Percentiles rank a stretch among this genome's conserved stretches.
Conservation (phyloP, 129 eudicot species). For the Centrapalus pauciflorus region DNA sequence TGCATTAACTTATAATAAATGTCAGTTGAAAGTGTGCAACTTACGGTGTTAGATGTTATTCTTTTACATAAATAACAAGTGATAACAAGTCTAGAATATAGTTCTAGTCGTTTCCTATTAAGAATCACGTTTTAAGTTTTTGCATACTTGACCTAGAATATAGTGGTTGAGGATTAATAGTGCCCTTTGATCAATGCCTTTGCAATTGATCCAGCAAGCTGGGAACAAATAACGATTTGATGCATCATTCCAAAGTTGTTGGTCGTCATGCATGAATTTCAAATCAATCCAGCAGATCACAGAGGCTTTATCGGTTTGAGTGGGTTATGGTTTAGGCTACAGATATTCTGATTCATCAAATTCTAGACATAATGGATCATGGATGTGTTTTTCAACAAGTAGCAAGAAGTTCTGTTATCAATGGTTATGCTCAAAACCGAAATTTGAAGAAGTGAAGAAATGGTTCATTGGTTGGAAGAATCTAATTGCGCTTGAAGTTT, state of each 20-base stretch:
- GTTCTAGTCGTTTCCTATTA: too few species aligned
- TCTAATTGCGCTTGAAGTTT: too few species aligned
- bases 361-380: conserved; percentile 60
- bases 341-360: conserved; percentile 57
- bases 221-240: conserved; percentile 78
- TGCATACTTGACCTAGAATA: conserved; percentile 76
- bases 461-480: too few species aligned
- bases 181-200: conserved; percentile 80
- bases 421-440: conserved; percentile 59
- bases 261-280: conserved; percentile 54
- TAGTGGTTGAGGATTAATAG: conserved; percentile 74
- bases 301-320: conserved; percentile 52
- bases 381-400: conserved; percentile 73
- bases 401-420: conserved; percentile 74
- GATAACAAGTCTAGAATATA: too few species aligned
- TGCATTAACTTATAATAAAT: too few species aligned
- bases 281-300: conserved; percentile 71
- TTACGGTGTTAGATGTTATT: too few species aligned
- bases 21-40: too few species aligned
- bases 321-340: conserved; percentile 70
- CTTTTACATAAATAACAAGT: too few species aligned
- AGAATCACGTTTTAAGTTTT: neutral
- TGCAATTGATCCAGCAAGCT: conserved; percentile 67
- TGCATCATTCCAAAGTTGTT: conserved; percentile 59
- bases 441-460: conserved; percentile 58